Evolutionary conservation across 2,329 filamentous ascomycete genomes (phyloP).

Genomic region (Fusarium sp.): DNA sequence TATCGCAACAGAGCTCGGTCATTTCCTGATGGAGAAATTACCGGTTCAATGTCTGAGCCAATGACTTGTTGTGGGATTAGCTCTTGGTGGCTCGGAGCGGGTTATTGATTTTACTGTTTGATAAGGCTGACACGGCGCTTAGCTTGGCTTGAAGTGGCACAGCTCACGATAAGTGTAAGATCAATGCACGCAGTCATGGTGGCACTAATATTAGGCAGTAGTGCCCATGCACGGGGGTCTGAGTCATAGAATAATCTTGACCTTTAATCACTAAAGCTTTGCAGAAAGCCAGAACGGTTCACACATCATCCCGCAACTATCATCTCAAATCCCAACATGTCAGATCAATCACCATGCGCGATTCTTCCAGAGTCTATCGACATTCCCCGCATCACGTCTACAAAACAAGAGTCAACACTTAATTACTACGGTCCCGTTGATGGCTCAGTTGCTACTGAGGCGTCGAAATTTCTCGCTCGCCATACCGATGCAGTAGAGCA

Average conservation of each 20-base stretch:
- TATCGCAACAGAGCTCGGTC: not conserved
- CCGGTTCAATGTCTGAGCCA: not conserved
- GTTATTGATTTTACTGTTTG: not conserved
- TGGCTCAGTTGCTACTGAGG: rapidly evolving
- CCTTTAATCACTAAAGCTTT: rapidly evolving
- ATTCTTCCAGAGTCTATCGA: not conserved
- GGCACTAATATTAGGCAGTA: not conserved
- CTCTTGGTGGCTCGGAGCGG: not conserved
- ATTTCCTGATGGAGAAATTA: not conserved
- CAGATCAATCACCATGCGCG: not conserved
- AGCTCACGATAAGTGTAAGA: not conserved
- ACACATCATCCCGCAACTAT: rapidly evolving
- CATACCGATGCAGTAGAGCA: not conserved
- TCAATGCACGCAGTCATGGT: not conserved
- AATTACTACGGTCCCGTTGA: not conserved
- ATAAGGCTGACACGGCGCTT: not conserved
- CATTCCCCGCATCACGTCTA: not conserved
- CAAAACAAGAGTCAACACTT: not conserved
- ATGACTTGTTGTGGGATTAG: not conserved
- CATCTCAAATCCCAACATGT: not conserved
- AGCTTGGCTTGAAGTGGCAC: not conserved
- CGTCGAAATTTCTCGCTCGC: not conserved
- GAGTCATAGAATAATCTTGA: not conserved
- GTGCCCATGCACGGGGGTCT: not conserved
- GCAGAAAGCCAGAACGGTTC: rapidly evolving